Percentiles rank a stretch among this genome's conserved stretches.
Conservation (phyloP, 805 yeast genomes). For the Ogataea kodamae region DNA sequence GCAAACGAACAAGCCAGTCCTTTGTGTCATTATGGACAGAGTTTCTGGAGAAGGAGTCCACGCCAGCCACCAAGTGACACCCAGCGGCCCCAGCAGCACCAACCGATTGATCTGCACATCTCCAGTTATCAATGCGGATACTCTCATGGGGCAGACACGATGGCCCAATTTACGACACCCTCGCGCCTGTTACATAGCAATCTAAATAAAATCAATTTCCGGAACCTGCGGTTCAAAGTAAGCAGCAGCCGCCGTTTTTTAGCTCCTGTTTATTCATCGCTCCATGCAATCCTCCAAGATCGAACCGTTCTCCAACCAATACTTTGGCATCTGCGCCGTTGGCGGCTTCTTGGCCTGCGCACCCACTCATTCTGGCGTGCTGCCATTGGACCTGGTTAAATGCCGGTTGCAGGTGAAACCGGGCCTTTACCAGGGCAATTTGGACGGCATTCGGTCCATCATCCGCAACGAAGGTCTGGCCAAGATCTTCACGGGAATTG, state of each 20-base stretch:
- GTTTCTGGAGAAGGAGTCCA: slow-evolving; percentile 68
- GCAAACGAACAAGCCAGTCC: slow-evolving; percentile 31
- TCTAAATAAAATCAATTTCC: no score
- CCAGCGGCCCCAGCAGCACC: no score
- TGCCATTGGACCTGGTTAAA: slow-evolving; percentile 91
- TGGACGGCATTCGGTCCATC: slow-evolving; percentile 80
- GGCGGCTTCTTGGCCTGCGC: slow-evolving; percentile 92
- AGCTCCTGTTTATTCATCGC: no score
- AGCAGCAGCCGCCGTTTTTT: no score
- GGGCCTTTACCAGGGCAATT: slow-evolving; percentile 64
- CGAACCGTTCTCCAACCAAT: slow-evolving; percentile 55
- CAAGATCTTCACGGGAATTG: slow-evolving; percentile 81
- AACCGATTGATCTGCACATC: no score
- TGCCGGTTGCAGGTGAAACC: slow-evolving; percentile 89
- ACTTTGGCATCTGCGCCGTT: slow-evolving; percentile 67
- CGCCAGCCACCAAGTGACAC: slow-evolving; percentile 25
- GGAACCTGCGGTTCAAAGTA: no score
- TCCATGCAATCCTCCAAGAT: slow-evolving; percentile 35
- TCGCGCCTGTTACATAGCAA: no score
- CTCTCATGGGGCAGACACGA: no score
- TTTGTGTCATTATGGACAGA: slow-evolving; percentile 80
- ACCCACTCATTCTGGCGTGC: slow-evolving; percentile 90
- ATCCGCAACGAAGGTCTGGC: slow-evolving; percentile 68
- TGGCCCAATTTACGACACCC: no score
- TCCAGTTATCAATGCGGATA: no score